Percentiles rank a stretch among this genome's conserved stretches.
Conservation (phyloP, 2,329 filamentous ascomycete species). For the Apiospora phragmitis region DNA sequence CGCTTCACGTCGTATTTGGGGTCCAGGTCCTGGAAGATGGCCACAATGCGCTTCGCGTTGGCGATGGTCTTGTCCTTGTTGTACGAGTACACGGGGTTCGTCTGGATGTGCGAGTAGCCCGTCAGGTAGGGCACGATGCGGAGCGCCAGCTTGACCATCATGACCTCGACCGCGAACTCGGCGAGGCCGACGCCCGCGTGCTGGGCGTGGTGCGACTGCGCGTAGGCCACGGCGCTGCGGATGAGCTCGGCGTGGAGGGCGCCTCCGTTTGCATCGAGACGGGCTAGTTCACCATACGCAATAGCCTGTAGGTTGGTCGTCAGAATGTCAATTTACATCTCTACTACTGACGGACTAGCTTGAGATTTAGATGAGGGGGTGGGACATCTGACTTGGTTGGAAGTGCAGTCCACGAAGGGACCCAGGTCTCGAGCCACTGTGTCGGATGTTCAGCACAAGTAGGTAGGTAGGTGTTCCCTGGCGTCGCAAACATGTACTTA, state of each 20-base stretch:
- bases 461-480: background rate
- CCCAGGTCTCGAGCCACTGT: conserved; percentile 44
- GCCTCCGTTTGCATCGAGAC: conserved; percentile 29
- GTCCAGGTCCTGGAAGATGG: conserved; percentile 45
- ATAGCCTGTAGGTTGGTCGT: conserved; percentile 45
- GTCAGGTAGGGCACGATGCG: conserved; percentile 49
- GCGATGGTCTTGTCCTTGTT: conserved; percentile 47
- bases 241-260: conserved; percentile 40
- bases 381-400: conserved; percentile 45
- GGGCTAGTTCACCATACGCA: conserved; percentile 46
- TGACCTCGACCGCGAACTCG: conserved; percentile 57
- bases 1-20: conserved; percentile 45
- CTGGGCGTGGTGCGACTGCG: conserved; percentile 30
- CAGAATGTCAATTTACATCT: background rate
- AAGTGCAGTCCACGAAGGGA: conserved; percentile 55
- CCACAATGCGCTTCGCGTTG: conserved; percentile 54
- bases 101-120: conserved; percentile 59
- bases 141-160: conserved; percentile 56
- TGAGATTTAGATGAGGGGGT: too few species aligned
- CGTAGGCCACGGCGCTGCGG: conserved; percentile 34
- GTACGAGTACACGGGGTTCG: conserved; percentile 57
- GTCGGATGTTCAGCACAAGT: background rate
- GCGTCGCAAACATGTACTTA: conserved; percentile 20
- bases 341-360: background rate
- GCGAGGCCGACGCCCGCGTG: conserved; percentile 38